Evolutionary conservation across 1,139 yeast species (phyloP), one percentile per base, ranked within the genome.

Genomic region (Pichia sp.): DNA sequence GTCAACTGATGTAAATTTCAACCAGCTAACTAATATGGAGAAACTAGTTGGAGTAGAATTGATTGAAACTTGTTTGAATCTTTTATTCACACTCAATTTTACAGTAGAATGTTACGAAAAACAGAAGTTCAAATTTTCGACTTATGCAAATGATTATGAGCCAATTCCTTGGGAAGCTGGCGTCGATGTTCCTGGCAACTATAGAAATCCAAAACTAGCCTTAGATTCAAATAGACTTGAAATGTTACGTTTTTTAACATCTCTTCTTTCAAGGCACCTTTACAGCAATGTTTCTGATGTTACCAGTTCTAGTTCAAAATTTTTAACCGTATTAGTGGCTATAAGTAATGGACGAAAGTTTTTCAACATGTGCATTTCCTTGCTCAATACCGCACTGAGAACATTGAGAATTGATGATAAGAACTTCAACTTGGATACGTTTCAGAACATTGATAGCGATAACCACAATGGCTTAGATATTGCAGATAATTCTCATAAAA

Each of bases 161-260:
- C 62, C 66, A 46, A 51, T 55, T 50, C 52, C 80, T 3, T 84
- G 94, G 95, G 93, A 84, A 52, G 77, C 84, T 0, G 95, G 95
- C 2, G 69, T 85, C 32, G 93, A 88, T 0, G 58, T 58, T 2
- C 49, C 61, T 11, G 64, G 68, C 4, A 35, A 33, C 39, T 68
- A 71, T 45, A 56, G 64, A 8, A 54, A 65, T 1, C 75, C 82
- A 0, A 66, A 71, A 40, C 65, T 75, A 4, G 67, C 71, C 9
- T 54, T 76, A 33, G 93, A 84, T 48, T 61, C 78, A 23, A 78
- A 84, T 56, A 69, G 95, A 50, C 60, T 78, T 4, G 94, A 84
- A 50, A 64, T 84, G 2, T 53, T 91, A 33, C 67, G 82, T 41
- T 62, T 86, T 11, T 45, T 89, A 10, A 53, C 84, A 6, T 68